phyloP scores from a whole-genome alignment of 2,329 filamentous ascomycete genomes.

The Colletotrichum graminicola region DNA sequence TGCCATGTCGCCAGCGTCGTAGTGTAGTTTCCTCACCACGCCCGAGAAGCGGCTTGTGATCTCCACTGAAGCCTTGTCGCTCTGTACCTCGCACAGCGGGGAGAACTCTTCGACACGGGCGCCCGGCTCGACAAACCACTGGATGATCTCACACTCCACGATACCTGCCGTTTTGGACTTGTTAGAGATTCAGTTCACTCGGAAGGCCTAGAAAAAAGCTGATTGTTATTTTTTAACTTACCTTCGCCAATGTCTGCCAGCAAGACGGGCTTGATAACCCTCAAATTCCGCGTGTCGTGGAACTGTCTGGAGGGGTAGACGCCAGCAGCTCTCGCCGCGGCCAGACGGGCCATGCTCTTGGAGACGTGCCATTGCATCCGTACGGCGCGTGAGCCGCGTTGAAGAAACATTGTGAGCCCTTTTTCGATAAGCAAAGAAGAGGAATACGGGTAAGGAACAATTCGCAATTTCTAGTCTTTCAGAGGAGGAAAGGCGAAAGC shows the following conservation, averaged over 20 bases:
- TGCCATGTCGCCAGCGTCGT: slow-evolving; percentile 95
- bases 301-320: slow-evolving; percentile 59
- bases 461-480: background rate
- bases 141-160: slow-evolving; percentile 97
- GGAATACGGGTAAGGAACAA: slow-evolving; percentile 16
- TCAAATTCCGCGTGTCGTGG: slow-evolving; percentile 62
- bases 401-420: slow-evolving; percentile 64
- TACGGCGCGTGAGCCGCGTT: slow-evolving; percentile 62
- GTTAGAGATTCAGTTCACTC: slow-evolving; percentile 34
- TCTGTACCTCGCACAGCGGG: slow-evolving; percentile 97
- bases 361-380: slow-evolving; percentile 64
- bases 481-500: slow-evolving; percentile 4
- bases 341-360: slow-evolving; percentile 54
- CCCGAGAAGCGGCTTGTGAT: slow-evolving; percentile 97
- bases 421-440: slow-evolving; percentile 13
- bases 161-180: slow-evolving; percentile 73
- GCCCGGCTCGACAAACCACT: slow-evolving; percentile 98
- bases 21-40: slow-evolving; percentile 95
- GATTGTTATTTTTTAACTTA: slow-evolving; percentile 50
- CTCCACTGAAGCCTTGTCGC: slow-evolving; percentile 91
- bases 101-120: slow-evolving; percentile 98
- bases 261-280: slow-evolving; percentile 81
- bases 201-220: background rate
- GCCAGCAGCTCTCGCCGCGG: slow-evolving; percentile 49
- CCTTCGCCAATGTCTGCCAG: slow-evolving; percentile 90